Percentiles rank a stretch among this genome's conserved stretches.
These are phyloP conservation scores for Rhodofomes roseus DNA, from an alignment of 1,284 basidiomycete genomes.

Conservation along the genomic window DNA sequence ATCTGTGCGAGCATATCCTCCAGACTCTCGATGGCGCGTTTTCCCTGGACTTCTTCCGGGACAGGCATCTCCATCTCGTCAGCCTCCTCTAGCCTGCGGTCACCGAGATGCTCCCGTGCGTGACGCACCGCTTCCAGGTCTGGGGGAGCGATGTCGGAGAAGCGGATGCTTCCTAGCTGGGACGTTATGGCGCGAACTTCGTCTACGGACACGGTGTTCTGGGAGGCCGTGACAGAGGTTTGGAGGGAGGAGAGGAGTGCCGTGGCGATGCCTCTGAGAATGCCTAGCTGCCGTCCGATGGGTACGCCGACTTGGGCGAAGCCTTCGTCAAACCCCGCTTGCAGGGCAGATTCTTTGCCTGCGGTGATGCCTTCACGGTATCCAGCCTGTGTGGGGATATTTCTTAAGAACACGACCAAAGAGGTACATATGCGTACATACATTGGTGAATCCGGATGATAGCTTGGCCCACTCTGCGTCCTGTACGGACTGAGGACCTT, in stretches of 20 bases:
- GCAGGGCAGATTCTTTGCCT: conserved; percentile 78
- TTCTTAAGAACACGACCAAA: background rate
- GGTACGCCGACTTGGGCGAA: conserved; percentile 72
- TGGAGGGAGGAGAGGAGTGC: conserved; percentile 55
- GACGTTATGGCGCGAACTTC: conserved; percentile 52
- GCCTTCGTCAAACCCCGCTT: conserved; percentile 79
- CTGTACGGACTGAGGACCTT: conserved; percentile 31
- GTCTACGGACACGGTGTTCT: background rate
- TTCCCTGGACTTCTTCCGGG: conserved; percentile 42
- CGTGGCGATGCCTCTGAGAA: conserved; percentile 62
- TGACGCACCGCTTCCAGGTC: conserved; percentile 74
- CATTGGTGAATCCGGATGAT: conserved; percentile 64
- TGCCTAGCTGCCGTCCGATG: conserved; percentile 68
- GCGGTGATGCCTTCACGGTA: conserved; percentile 86
- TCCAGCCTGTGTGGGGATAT: conserved; percentile 53
- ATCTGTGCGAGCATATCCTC: conserved; percentile 53
- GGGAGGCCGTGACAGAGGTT: conserved; percentile 10
- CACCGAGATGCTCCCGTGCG: conserved; percentile 56
- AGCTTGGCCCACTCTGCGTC: conserved; percentile 65
- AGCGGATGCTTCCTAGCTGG: conserved; percentile 52
- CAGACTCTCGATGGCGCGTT: conserved; percentile 46
- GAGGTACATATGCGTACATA: conserved; percentile 27
- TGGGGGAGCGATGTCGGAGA: conserved; percentile 63
- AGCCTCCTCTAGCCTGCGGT: conserved; percentile 17
- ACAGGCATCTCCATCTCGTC: conserved; percentile 16